Percentiles rank a stretch among this genome's conserved stretches.
phyloP scores from a whole-genome alignment of 805 yeast genomes.

The Metschnikowia peoriensis region DNA sequence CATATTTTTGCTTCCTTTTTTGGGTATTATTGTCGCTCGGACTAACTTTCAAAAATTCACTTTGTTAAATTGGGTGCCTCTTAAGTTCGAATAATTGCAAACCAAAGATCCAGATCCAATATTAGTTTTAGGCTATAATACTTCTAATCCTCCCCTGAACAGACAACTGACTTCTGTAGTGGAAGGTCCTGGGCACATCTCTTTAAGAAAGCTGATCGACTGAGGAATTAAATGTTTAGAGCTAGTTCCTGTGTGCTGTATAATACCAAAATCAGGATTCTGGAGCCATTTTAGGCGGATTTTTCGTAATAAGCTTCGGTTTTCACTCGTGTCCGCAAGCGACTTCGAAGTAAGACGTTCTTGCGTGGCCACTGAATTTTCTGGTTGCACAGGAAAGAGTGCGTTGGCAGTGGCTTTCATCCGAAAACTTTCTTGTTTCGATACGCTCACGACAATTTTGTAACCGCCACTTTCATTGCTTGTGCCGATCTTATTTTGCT shows the following conservation, averaged over 20 bases:
- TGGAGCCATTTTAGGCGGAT: slow-evolving; percentile 14
- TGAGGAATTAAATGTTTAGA: background rate
- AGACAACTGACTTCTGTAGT: slow-evolving; percentile 13
- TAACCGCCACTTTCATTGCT: slow-evolving; percentile 3
- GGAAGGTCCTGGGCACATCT: slow-evolving; percentile 13
- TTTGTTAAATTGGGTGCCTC: too few relatives aligned
- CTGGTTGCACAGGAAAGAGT: background rate
- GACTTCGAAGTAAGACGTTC: slow-evolving; percentile 3
- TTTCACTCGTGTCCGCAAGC: slow-evolving; percentile 6
- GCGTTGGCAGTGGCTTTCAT: background rate
- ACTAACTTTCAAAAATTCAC: too few relatives aligned
- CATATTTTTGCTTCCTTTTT: too few relatives aligned
- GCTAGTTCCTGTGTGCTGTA: background rate
- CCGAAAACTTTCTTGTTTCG: background rate
- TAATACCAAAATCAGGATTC: background rate
- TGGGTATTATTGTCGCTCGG: too few relatives aligned
- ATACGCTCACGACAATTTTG: background rate
- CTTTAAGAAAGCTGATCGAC: slow-evolving; percentile 10
- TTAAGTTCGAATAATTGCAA: too few relatives aligned
- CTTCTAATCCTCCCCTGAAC: background rate
- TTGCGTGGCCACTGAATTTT: slow-evolving; percentile 1
- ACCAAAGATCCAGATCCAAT: too few relatives aligned
- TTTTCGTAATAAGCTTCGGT: slow-evolving; percentile 9
- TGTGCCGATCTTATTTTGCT: background rate
- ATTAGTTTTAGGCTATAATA: too few relatives aligned